Evolutionary conservation across 441 rosid genomes (phyloP), one percentile per base, ranked within the genome.

Genomic region (Corymbia calophylla): DNA sequence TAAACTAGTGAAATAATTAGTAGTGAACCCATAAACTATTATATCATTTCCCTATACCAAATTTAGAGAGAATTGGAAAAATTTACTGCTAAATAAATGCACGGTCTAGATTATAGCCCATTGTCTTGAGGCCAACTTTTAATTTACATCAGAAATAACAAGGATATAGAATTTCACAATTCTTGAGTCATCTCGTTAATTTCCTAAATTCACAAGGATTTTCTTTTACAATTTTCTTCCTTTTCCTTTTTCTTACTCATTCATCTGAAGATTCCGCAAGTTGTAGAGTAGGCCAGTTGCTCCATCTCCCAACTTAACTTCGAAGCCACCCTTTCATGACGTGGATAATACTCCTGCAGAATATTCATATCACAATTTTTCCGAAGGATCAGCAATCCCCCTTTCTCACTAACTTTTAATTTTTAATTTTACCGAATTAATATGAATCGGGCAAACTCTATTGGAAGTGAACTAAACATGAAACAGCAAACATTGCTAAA

Each of bases 251-350:
- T 73, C 82, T 39, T 77, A 6, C n/a, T 39, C 51, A 44, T 44
- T 77, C 84, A 77, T 77, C 51, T 77, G 84, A 17, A 77, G 3
- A 77, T 44, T 29, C 44, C 51, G 15, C 29, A 23, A 2, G 15
- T 47, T 23, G 84, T 7, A 44, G 84, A 77, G 84, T 25, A 77
- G n/a, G 84, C 18, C 18, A 77, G n/a, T 77, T 77, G 84, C 51
- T 77, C 84, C n/a, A 77, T 77, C 84, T 77, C 84, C 51, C 84
- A 77, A 77, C 84, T 44, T 77, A 77, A n/a, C 84, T 77, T 73
- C 84, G 84, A 25, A 39, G 84, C 84, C 51, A 73, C 84, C 84
- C 84, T 77, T 23, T 77, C 84, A 44, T 77, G 84, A n/a, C 84
- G 84, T 13, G 84, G 84, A 77, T 47, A 39, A 44, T 77, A 77